A percentile compares a stretch with the other conserved stretches of the same genome.
Conservation (phyloP, 768 basidiomycete genomes). For the Saitozyma sp. region DNA sequence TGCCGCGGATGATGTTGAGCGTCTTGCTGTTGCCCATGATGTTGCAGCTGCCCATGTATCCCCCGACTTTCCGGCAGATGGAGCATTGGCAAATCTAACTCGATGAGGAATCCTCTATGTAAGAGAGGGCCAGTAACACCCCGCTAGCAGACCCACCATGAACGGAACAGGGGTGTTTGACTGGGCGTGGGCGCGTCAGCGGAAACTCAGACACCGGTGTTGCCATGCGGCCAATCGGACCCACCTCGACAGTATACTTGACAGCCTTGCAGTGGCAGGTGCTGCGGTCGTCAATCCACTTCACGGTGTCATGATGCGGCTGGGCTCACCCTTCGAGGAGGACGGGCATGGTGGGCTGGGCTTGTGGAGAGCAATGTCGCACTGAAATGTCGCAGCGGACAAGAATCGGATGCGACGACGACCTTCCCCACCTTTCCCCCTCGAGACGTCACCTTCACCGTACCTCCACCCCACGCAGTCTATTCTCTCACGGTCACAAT, state of each 20-base stretch:
- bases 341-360: constrained; percentile 35
- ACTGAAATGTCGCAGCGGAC: too few relatives aligned
- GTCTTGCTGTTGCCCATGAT: constrained; percentile 50
- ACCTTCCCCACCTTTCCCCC: too few relatives aligned
- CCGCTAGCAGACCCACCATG: constrained; percentile 21
- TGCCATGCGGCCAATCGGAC: background rate
- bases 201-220: background rate
- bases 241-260: constrained; percentile 43
- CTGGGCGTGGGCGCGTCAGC: constrained; percentile 3
- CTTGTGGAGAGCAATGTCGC: too few relatives aligned
- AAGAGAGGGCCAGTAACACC: background rate
- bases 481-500: too few relatives aligned
- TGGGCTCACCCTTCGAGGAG: constrained; percentile 43
- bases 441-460: too few relatives aligned
- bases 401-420: too few relatives aligned
- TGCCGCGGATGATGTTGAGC: constrained; percentile 42
- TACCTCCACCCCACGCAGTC: too few relatives aligned
- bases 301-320: background rate
- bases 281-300: constrained; percentile 15
- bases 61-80: constrained; percentile 51
- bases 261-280: constrained; percentile 50
- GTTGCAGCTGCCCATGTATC: constrained; percentile 52
- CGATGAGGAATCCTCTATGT: too few relatives aligned
- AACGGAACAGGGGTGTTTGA: constrained; percentile 51
- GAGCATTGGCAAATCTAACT: constrained; percentile 48